phyloP scores from a whole-genome alignment of 371 early-diverging fungal species.

The Batrachochytrium dendrobatidis region DNA sequence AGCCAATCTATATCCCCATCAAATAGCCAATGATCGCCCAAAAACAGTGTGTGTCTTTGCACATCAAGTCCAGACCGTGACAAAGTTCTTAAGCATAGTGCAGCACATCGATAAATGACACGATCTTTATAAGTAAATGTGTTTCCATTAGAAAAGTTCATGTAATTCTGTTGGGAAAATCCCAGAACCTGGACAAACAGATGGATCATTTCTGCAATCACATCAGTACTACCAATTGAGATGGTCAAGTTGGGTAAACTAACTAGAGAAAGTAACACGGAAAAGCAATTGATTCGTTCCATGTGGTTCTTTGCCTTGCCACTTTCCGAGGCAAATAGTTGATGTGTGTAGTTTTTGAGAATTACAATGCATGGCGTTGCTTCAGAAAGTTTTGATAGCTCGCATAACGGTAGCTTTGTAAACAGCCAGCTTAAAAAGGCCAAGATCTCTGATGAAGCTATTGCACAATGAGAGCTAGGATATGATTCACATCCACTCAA shows the following conservation, averaged over 20 bases:
- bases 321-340: constrained; percentile 11
- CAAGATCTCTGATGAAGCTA: constrained; percentile 6
- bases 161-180: constrained; percentile 19
- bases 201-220: constrained; percentile 7
- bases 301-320: constrained; percentile 5
- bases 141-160: constrained; percentile 16
- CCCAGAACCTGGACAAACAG: constrained; percentile 21
- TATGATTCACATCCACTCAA: background rate
- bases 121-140: constrained; percentile 26
- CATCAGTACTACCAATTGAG: background rate
- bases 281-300: constrained; percentile 14
- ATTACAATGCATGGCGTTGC: constrained; percentile 4
- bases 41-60: constrained; percentile 1
- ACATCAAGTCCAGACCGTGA: constrained; percentile 16
- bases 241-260: constrained; percentile 8
- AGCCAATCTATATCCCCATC: constrained; percentile 26
- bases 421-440: constrained; percentile 10
- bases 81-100: constrained; percentile 15
- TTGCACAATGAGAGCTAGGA: no score
- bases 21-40: constrained; percentile 29
- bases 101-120: constrained; percentile 21
- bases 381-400: constrained; percentile 7
- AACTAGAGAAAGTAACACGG: constrained; percentile 9
- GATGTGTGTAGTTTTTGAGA: constrained; percentile 16
- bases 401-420: background rate